Base-by-base conservation (phyloP, 257 asterid genomes). In the Lycium barbarum region DNA sequence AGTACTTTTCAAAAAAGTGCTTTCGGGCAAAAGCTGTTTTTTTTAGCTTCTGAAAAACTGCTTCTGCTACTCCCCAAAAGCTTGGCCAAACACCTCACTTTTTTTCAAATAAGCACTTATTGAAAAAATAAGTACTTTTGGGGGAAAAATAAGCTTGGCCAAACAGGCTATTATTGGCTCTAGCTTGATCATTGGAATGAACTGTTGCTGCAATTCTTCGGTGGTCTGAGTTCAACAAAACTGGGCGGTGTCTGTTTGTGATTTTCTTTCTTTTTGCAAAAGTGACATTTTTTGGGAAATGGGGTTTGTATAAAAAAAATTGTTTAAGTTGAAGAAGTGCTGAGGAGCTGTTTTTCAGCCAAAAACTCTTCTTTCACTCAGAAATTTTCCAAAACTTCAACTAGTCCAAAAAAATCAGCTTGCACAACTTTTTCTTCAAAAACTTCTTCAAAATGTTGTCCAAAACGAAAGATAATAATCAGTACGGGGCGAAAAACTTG, bases 171-270 rank as follows among this genome's bases (percentile, higher is more conserved):
- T n/a, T n/a, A 26, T 26, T 26, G 33, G 33, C 33, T 26, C 33
- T 26, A 26, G 33, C 33, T 26, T 26, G 33, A 26, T 26, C 33
- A 26, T 26, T 26, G 33, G 33, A 26, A 26, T 26, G 33, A n/a
- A 47, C 80, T n/a, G 59, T 49, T 49, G 43, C 43, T 74, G 61
- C 59, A 74, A 45, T n/a, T 45, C 38, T 72, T 72, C 58, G n/a
- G 17, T 43, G 43, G 61, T 74, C 61, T 20, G 81, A 20, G 59
- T 12, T 74, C n/a, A 6, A 74, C 43, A 47, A 47, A 47, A 47
- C n/a, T 43, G 0, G 43, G 38, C 5, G 6, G 81, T 26, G 40
- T 74, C 11, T 49, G 13, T 74, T 74, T 51, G 18, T 74, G 58
- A 22, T 51, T 10, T 22, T 49, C 40, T 5, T 66, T 45, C 58